Conservation (phyloP, 2,329 filamentous ascomycete genomes). For the Fonsecaea pugnacius region DNA sequence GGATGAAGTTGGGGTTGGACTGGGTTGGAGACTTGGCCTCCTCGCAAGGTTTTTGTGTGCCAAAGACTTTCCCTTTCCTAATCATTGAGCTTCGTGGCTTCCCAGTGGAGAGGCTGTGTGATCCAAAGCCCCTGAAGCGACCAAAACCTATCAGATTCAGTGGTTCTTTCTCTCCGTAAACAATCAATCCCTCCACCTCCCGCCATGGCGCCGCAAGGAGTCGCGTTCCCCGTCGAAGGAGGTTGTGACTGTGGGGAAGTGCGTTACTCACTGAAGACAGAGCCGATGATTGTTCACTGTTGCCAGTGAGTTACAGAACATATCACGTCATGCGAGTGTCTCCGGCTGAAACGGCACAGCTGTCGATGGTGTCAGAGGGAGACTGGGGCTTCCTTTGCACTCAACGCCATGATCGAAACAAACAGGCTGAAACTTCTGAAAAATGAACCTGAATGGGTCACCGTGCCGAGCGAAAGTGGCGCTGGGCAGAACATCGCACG, state of each 20-base stretch:
- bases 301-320: conserved; percentile 29
- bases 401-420: conserved; percentile 34
- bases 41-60: background rate
- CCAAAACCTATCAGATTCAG: conserved; percentile 1
- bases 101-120: background rate
- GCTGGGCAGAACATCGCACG: conserved; percentile 48
- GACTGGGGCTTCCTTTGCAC: conserved; percentile 31
- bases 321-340: background rate
- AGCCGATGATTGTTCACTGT: conserved; percentile 33
- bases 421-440: conserved; percentile 43
- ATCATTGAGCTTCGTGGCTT: background rate
- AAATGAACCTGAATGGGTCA: conserved; percentile 37
- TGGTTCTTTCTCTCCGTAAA: background rate
- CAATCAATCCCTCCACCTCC: background rate
- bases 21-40: background rate
- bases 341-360: conserved; percentile 22
- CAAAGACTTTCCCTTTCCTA: background rate
- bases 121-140: background rate
- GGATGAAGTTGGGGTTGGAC: background rate
- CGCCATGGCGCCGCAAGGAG: conserved; percentile 26
- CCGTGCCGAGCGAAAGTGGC: conserved; percentile 49
- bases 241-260: conserved; percentile 31
- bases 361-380: conserved; percentile 35
- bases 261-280: conserved; percentile 26
- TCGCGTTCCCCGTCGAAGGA: conserved; percentile 25